Evolutionary conservation across 352 stramenopile species (phyloP).

Genomic region (Pythium pyrilobum): DNA sequence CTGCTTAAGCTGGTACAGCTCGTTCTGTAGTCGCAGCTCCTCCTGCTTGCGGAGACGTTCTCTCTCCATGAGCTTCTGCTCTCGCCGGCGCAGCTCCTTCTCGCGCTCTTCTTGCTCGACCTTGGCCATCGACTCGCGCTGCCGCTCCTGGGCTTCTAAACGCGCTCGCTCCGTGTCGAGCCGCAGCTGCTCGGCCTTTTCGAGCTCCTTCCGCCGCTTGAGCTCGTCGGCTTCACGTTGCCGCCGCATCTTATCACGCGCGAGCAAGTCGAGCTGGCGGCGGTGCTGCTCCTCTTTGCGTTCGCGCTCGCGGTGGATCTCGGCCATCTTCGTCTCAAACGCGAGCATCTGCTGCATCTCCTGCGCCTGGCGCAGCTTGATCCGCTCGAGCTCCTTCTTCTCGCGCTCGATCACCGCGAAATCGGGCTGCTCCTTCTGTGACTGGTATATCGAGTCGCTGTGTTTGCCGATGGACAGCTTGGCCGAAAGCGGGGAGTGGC

Average conservation of each 20-base stretch:
- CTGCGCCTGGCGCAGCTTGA: slow-evolving; percentile 51
- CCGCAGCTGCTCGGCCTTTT: slow-evolving; percentile 44
- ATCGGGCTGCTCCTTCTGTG: slow-evolving; percentile 22
- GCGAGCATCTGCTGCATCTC: slow-evolving; percentile 72
- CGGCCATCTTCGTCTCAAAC: slow-evolving; percentile 61
- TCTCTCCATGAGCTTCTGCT: slow-evolving; percentile 42
- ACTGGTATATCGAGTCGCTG: slow-evolving; percentile 14
- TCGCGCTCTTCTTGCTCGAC: slow-evolving; percentile 47
- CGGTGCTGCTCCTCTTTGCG: slow-evolving; percentile 43
- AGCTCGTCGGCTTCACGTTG: slow-evolving; percentile 55
- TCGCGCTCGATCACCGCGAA: slow-evolving; percentile 60
- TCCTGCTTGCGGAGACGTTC: slow-evolving; percentile 52
- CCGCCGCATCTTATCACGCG: slow-evolving; percentile 30
- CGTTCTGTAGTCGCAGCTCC: slow-evolving; percentile 42
- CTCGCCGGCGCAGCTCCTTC: slow-evolving; percentile 36
- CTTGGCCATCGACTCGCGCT: slow-evolving; percentile 37
- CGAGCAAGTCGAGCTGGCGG: slow-evolving; percentile 35
- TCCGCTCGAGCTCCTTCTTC: slow-evolving; percentile 63
- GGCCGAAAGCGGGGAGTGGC: slow-evolving; percentile 33
- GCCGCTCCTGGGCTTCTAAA: slow-evolving; percentile 34
- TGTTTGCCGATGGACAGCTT: slow-evolving; percentile 27
- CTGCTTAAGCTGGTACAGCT: slow-evolving; percentile 39
- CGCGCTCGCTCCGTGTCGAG: slow-evolving; percentile 40
- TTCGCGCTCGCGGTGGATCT: slow-evolving; percentile 47
- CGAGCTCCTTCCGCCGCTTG: slow-evolving; percentile 39